Conservation (phyloP, 495 filamentous ascomycete species). For the Lophiostoma macrostomum region DNA sequence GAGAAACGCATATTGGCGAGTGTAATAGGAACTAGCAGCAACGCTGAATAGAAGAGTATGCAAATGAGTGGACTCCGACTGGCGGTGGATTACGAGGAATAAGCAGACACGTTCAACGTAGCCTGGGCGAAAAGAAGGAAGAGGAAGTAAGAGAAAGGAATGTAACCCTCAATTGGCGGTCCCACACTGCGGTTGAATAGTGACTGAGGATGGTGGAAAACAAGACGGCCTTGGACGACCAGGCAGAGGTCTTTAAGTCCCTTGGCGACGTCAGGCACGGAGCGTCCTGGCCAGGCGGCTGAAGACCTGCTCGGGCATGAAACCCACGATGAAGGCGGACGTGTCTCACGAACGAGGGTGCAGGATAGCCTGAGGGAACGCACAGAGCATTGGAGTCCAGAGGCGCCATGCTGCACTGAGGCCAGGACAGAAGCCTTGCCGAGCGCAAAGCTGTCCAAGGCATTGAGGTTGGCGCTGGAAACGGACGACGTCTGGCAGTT, state of each 20-base stretch:
- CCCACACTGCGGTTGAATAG: conserved; percentile 16
- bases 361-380: conserved; percentile 12
- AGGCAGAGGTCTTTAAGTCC: conserved; percentile 24
- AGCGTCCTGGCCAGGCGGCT: conserved; percentile 22
- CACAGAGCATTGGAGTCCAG: conserved; percentile 22
- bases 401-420: conserved; percentile 22
- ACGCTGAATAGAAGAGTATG: conserved; percentile 7
- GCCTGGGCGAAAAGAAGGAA: conserved; percentile 28
- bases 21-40: too few relatives aligned
- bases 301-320: conserved; percentile 25
- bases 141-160: conserved; percentile 34
- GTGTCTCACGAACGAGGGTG: conserved; percentile 29
- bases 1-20: conserved; percentile 29
- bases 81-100: conserved; percentile 29
- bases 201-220: conserved; percentile 32
- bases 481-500: conserved; percentile 28
- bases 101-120: conserved; percentile 38
- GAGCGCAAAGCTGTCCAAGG: conserved; percentile 19
- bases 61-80: conserved; percentile 34
- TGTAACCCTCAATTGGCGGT: conserved; percentile 32
- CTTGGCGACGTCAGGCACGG: conserved; percentile 27
- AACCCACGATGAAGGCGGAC: conserved; percentile 34
- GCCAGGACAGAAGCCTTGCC: conserved; percentile 6
- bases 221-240: conserved; percentile 16
- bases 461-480: conserved; percentile 30